Base-by-base conservation (phyloP, 1,284 basidiomycete genomes). In the Puccinia coronata region DNA sequence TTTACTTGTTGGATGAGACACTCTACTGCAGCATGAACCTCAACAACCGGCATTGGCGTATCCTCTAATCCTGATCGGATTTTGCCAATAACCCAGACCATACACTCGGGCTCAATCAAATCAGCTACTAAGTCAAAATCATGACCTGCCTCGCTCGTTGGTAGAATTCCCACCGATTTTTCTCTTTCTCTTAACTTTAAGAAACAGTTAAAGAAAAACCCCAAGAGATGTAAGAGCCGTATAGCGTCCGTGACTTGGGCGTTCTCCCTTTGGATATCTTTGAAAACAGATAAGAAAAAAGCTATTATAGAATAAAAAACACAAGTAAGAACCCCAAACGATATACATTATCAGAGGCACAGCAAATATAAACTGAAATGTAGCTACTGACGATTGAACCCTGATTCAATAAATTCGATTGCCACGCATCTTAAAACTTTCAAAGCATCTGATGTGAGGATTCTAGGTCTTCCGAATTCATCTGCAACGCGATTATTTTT, bases 41-140 rank as follows among this genome's bases (percentile, higher is more conserved):
- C 95, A n/a, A 91, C 93, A 94, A 93, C 96, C 80, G 91, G 88
- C 84, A 93, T 93, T 43, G 95, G 94, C 92, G 94, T 95, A 83
- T 95, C 93, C 82, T 97, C 94, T 79, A 94, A 89, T 0, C 94
- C 92, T 80, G 91, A 91, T 74, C 91, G 90, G 91, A 97, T 95
- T n/a, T 94, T 90, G 83, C 89, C 90, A 74, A 95, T 89, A 12
- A 96, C 92, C 92, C 93, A 98, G 25, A 91, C 89, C 77, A 97
- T 92, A 89, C 93, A 93, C 65, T 89, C 89, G 75, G 93, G 90
- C 84, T 98, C 93, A 18, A 91, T 91, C 81, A 96, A 92, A 86
- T 93, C 93, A 16, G 91, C 92, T 16, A 97, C 90, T 65, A 92
- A 87, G 16, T 92, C 91, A 84, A 95, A 92, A 31, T 89, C 88